Evolutionary conservation across 2,329 filamentous ascomycete genomes (phyloP), one percentile per base, ranked within the genome.

Genomic region (Trichoderma lentiforme): DNA sequence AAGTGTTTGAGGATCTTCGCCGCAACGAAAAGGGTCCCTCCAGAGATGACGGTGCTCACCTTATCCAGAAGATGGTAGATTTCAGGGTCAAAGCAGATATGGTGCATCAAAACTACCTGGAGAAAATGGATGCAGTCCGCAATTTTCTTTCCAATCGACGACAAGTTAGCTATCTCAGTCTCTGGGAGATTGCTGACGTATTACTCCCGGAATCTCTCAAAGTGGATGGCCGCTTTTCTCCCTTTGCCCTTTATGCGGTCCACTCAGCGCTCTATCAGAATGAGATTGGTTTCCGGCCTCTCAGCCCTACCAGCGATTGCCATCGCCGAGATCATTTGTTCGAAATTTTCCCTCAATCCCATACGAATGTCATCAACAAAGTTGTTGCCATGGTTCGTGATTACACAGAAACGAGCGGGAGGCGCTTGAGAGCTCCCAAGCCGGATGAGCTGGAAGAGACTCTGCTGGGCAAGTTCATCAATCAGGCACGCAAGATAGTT

Each of bases 161-260:
- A 15, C 78, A 80, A 12, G 80, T 83, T 72, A 82, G 79, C 73
- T 84, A 88, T 72, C 79, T 88, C 71, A 86, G 84, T 39, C 77
- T 90, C 8, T 82, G 85, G 64, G 84, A 89, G 73, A 84, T 89
- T 57, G 83, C 87, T 6, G 80, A 84, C 21, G 75, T 81, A 24
- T 75, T 88, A 24, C 79, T 87, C 12, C 80, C 82, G 2, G 73
- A 76, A 9, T 76, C 79, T 11, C 76, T 81, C 51, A 83, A 81
- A 72, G 73, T 74, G 1, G 78, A 79, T 26, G 80, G 79, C 1
- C 81, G 79, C 11, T 86, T 86, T 68, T 81, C 85, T 0, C 74
- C 85, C 1, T 76, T 84, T 32, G 85, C 86, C 9, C 80, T 94
- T 6, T 92, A 93, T 76, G 92, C 93, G 4, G 89, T 94, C 7